phyloP scores from a whole-genome alignment of 73 alveolate species.

The Uronychia binucleata region DNA sequence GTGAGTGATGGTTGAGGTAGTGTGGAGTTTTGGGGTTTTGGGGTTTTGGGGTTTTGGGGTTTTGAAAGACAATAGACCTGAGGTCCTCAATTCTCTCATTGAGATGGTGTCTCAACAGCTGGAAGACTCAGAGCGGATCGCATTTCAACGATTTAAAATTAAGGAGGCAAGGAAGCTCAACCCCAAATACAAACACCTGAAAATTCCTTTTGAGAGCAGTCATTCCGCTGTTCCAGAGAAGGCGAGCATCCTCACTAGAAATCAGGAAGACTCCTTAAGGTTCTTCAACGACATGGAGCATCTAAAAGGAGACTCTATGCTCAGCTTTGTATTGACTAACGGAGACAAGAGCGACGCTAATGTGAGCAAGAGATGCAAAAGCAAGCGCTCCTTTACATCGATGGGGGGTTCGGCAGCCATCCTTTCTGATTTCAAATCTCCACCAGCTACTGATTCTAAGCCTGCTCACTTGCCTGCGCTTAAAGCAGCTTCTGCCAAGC shows the following conservation, averaged over 20 bases:
- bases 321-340: background rate
- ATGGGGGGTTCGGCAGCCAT: too few relatives aligned
- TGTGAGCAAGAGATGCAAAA: too few relatives aligned
- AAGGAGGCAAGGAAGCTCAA: slow-evolving; percentile 1
- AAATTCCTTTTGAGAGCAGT: background rate
- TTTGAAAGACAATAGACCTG: background rate
- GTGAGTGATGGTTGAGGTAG: too few relatives aligned
- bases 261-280: background rate
- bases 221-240: too few relatives aligned
- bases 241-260: too few relatives aligned
- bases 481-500: too few relatives aligned
- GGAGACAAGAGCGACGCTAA: background rate
- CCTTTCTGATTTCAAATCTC: too few relatives aligned
- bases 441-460: too few relatives aligned
- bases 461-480: too few relatives aligned
- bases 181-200: background rate
- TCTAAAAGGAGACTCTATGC: background rate
- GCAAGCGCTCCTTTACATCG: too few relatives aligned
- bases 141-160: background rate
- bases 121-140: background rate
- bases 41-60: too few relatives aligned
- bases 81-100: background rate
- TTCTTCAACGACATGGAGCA: background rate
- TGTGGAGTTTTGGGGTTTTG: too few relatives aligned
- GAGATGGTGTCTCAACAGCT: background rate